A percentile compares a stretch with the other conserved stretches of the same genome.
Conservation (phyloP, 2,329 filamentous ascomycete genomes). For the Aspergillus sp. region DNA sequence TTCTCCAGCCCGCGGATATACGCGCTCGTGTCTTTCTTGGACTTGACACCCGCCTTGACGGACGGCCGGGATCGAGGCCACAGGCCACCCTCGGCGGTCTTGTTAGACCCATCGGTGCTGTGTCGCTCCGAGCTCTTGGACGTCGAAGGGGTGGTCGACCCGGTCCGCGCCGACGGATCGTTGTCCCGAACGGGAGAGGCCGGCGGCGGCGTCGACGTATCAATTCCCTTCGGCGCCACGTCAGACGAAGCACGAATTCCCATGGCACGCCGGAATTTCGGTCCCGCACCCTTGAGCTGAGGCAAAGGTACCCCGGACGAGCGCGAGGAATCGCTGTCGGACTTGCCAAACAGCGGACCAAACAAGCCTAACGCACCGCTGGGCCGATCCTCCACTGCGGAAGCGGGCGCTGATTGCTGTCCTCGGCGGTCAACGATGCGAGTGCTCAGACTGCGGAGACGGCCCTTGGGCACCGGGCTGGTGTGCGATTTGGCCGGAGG, state of each 20-base stretch:
- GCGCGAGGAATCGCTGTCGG: slow-evolving; percentile 53
- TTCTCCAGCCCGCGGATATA: slow-evolving; percentile 85
- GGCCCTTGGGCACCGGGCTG: slow-evolving; percentile 52
- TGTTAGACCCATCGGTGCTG: slow-evolving; percentile 63
- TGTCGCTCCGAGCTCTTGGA: slow-evolving; percentile 77
- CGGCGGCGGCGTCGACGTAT: slow-evolving; percentile 43
- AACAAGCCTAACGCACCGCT: slow-evolving; percentile 48
- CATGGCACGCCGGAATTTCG: slow-evolving; percentile 59
- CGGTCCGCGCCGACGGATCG: slow-evolving; percentile 69
- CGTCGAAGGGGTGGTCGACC: slow-evolving; percentile 67
- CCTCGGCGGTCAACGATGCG: slow-evolving; percentile 48
- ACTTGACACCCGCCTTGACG: slow-evolving; percentile 58
- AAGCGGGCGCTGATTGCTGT: slow-evolving; percentile 55
- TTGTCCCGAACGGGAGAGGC: slow-evolving; percentile 53
- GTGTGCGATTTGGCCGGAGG: slow-evolving; percentile 68
- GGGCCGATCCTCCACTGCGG: slow-evolving; percentile 57
- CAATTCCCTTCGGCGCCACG: slow-evolving; percentile 57
- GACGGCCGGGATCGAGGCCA: slow-evolving; percentile 54
- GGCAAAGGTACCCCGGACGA: slow-evolving; percentile 51
- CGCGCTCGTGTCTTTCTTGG: slow-evolving; percentile 92
- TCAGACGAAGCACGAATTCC: slow-evolving; percentile 88
- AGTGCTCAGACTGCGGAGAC: slow-evolving; percentile 64
- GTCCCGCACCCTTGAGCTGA: slow-evolving; percentile 60
- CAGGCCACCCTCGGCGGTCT: slow-evolving; percentile 50
- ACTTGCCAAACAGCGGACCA: slow-evolving; percentile 49